A percentile compares a stretch with the other conserved stretches of the same genome.
Evolutionary conservation across 331 rosid species (phyloP).

Genomic region (Pyracantha coccinea): DNA sequence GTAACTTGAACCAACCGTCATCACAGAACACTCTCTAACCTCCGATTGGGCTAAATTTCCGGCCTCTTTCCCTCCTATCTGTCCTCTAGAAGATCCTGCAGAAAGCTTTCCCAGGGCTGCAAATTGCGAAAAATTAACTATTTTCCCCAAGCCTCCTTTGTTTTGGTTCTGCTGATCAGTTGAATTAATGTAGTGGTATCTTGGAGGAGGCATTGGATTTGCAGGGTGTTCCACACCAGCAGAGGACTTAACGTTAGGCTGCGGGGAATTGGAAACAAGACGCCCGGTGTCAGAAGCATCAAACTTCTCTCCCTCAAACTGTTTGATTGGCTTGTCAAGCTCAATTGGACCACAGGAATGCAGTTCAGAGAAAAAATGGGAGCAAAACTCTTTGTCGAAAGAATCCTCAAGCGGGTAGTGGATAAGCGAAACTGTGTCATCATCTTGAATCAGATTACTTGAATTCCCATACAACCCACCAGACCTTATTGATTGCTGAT

Average conservation of each 20-base stretch:
- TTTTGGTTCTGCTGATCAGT: slow-evolving; percentile 22
- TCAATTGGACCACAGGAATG: slow-evolving; percentile 43
- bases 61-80: slow-evolving; percentile 26
- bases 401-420: slow-evolving; percentile 60
- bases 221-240: slow-evolving; percentile 26
- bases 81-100: slow-evolving; percentile 31
- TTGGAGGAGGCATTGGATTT: slow-evolving; percentile 51
- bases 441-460: slow-evolving; percentile 44
- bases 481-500: slow-evolving; percentile 24
- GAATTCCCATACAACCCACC: slow-evolving; percentile 37
- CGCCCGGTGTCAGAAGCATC: slow-evolving; percentile 19
- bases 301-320: slow-evolving; percentile 36
- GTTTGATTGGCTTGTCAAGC: slow-evolving; percentile 33
- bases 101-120: slow-evolving; percentile 22
- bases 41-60: slow-evolving; percentile 26
- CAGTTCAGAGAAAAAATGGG: slow-evolving; percentile 44
- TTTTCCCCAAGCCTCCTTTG: slow-evolving; percentile 22
- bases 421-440: slow-evolving; percentile 55
- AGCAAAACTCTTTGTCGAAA: slow-evolving; percentile 49
- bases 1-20: slow-evolving; percentile 71
- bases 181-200: slow-evolving; percentile 34
- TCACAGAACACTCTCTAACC: slow-evolving; percentile 48
- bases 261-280: slow-evolving; percentile 18
- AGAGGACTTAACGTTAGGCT: slow-evolving; percentile 27
- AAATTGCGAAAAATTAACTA: slow-evolving; percentile 32